Conservation (phyloP, 1,139 yeast species). For the Saccharomyces hybrid region DNA sequence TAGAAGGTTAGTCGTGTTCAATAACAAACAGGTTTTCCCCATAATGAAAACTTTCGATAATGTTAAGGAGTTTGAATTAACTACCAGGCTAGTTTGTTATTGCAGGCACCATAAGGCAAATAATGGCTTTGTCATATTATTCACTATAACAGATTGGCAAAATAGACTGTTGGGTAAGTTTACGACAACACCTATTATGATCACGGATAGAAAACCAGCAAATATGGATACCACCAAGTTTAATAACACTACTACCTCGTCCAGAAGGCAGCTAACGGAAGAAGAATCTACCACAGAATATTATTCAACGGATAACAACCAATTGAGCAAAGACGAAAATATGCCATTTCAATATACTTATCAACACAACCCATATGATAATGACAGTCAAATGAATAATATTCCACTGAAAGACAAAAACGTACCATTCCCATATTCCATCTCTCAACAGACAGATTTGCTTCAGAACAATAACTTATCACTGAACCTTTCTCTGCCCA, state of each 20-base stretch:
- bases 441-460: constrained; percentile 1
- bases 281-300: constrained; percentile 2
- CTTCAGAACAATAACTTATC: constrained; percentile 1
- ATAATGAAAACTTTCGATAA: constrained; percentile 51
- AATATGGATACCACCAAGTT: constrained; percentile 31
- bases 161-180: constrained; percentile 66
- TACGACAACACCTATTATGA: constrained; percentile 67
- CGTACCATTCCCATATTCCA: neutral
- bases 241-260: neutral
- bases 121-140: constrained; percentile 66
- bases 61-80: constrained; percentile 50
- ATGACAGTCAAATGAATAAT: neutral
- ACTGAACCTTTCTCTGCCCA: constrained; percentile 4
- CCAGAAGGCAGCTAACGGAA: constrained; percentile 2
- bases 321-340: neutral
- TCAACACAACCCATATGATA: neutral
- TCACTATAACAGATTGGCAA: constrained; percentile 55
- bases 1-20: constrained; percentile 80
- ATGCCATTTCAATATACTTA: neutral
- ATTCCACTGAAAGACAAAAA: neutral
- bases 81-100: constrained; percentile 87
- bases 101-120: constrained; percentile 89
- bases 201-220: constrained; percentile 73
- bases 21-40: constrained; percentile 78
- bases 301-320: constrained; percentile 3